Evolutionary conservation across 495 filamentous ascomycete genomes (phyloP).

Genomic region (Xylaria telfairii): DNA sequence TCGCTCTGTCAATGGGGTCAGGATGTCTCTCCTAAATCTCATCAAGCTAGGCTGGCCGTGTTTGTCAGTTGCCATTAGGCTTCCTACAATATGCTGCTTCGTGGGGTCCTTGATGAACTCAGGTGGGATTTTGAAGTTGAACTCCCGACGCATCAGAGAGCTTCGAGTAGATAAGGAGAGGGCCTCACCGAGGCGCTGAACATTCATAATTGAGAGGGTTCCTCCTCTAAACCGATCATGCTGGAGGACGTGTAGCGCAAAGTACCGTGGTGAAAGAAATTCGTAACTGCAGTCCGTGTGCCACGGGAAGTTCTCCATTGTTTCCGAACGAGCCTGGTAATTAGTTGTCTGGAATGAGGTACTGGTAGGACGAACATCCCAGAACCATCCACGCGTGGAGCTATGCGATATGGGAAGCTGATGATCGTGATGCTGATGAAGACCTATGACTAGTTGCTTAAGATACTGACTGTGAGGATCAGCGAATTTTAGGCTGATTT

Average conservation of each 20-base stretch:
- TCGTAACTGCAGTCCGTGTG: conserved; percentile 35
- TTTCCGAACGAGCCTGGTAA: conserved; percentile 31
- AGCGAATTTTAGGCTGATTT: conserved; percentile 36
- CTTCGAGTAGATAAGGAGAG: conserved; percentile 34
- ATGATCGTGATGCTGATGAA: conserved; percentile 40
- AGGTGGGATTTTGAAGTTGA: conserved; percentile 39
- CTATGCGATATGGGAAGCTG: conserved; percentile 47
- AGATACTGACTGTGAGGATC: conserved; percentile 42
- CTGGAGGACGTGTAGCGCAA: conserved; percentile 45
- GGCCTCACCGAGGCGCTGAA: conserved; percentile 32
- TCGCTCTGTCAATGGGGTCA: conserved; percentile 40
- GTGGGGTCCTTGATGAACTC: conserved; percentile 41
- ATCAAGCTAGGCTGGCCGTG: conserved; percentile 24
- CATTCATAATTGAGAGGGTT: conserved; percentile 42
- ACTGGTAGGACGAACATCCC: conserved; percentile 41
- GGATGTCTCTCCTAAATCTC: conserved; percentile 38
- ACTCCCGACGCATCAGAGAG: conserved; percentile 33
- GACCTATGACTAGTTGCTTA: conserved; percentile 35
- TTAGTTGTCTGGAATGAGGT: conserved; percentile 17
- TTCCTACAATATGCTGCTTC: conserved; percentile 27
- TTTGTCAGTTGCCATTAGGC: not conserved
- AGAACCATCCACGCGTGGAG: conserved; percentile 46
- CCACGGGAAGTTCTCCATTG: conserved; percentile 32
- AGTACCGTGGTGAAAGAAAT: conserved; percentile 28
- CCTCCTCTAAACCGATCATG: conserved; percentile 47